Conservation (phyloP, 2,329 filamentous ascomycete genomes). For the Arachnopeziza araneosa region DNA sequence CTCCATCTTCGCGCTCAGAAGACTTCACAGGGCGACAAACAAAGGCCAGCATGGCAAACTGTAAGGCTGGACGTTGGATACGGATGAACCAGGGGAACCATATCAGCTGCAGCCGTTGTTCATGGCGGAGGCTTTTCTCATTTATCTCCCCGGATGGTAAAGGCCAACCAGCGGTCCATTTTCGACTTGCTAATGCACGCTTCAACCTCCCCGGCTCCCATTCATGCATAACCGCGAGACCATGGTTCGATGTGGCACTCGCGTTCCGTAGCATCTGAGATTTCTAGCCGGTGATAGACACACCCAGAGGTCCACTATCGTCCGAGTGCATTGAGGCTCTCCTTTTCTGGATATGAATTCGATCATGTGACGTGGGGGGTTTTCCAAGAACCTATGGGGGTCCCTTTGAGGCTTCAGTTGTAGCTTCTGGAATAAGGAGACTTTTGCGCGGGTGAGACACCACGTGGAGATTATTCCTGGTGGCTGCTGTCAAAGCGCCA, state of each 20-base stretch:
- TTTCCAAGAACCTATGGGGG: neutral
- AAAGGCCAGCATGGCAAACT: neutral
- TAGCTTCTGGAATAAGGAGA: neutral
- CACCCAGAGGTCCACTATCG: neutral
- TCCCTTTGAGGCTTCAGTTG: neutral
- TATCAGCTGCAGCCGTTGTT: neutral
- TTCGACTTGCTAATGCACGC: neutral
- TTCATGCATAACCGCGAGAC: neutral
- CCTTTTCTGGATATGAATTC: neutral
- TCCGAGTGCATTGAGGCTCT: neutral
- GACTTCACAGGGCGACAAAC: neutral
- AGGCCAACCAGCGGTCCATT: neutral
- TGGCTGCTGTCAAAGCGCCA: neutral
- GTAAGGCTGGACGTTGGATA: neutral
- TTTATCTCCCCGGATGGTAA: neutral
- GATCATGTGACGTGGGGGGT: neutral
- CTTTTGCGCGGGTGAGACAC: neutral
- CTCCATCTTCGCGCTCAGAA: too few species aligned
- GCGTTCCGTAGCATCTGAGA: too few species aligned
- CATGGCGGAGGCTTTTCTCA: neutral
- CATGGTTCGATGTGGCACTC: neutral
- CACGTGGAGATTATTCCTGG: neutral
- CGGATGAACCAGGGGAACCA: neutral
- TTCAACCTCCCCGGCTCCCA: neutral
- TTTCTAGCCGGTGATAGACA: neutral